phyloP scores from a whole-genome alignment of 345 rosid species.

The Trapa bicornis region DNA sequence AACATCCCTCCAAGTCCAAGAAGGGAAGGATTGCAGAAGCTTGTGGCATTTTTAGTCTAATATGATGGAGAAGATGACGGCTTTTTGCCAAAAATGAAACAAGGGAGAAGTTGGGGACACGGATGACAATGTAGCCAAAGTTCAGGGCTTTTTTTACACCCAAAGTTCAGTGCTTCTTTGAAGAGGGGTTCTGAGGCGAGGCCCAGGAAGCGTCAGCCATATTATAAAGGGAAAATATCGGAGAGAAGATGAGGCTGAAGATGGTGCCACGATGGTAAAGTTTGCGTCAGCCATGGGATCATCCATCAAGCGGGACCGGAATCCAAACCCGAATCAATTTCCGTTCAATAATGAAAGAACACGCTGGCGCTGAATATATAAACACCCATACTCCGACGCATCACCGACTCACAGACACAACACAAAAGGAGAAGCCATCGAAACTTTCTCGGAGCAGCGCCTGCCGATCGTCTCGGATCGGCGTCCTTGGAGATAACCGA shows the following conservation, averaged over 20 bases:
- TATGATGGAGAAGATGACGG: no score
- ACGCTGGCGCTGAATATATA: neutral
- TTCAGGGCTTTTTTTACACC: no score
- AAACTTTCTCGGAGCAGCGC: neutral
- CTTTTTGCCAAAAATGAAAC: no score
- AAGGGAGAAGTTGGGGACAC: no score
- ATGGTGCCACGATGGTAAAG: neutral
- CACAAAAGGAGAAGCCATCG: neutral
- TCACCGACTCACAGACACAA: no score
- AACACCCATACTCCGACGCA: neutral
- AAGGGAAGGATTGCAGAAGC: no score
- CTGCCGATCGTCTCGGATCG: neutral
- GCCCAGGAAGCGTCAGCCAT: no score
- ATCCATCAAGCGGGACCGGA: neutral
- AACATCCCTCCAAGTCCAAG: no score
- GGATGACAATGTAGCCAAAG: no score
- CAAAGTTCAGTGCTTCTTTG: no score
- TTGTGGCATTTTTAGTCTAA: no score
- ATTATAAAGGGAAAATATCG: neutral
- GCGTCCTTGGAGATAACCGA: neutral
- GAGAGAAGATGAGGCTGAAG: neutral
- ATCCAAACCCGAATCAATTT: constrained; percentile 3
- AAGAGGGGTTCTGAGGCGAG: no score
- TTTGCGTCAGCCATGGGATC: neutral
- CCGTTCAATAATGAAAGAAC: neutral